A percentile compares a stretch with the other conserved stretches of the same genome.
Evolutionary conservation across 2,329 filamentous ascomycete genomes (phyloP).

Genomic region (Xylaria hypoxylon): DNA sequence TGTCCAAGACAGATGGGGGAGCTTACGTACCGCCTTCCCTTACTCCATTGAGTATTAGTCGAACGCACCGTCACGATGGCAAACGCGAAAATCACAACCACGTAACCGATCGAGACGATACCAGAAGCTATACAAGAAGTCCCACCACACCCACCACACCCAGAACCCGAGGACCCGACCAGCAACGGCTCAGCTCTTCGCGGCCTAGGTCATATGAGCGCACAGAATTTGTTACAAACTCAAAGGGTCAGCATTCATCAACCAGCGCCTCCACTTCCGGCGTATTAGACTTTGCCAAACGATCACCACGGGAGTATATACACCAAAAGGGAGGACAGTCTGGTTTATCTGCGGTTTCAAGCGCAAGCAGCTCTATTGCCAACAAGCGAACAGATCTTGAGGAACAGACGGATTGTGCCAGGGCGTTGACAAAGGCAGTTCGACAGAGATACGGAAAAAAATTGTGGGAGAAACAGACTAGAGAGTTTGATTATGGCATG

Average conservation of each 20-base stretch:
- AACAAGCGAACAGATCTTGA: neutral
- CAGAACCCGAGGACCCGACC: neutral
- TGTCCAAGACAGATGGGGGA: neutral
- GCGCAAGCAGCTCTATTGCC: neutral
- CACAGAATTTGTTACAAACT: neutral
- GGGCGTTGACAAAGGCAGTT: neutral
- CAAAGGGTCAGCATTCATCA: neutral
- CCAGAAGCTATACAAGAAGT: neutral
- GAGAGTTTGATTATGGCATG: neutral
- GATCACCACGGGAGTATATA: slow-evolving; percentile 4
- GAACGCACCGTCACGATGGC: neutral
- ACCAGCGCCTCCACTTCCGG: neutral
- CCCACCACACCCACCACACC: neutral
- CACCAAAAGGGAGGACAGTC: neutral
- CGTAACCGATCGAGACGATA: neutral
- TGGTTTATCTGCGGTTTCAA: neutral
- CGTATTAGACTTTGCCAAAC: neutral
- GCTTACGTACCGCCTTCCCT: neutral
- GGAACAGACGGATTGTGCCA: neutral
- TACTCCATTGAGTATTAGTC: neutral
- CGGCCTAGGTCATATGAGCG: too few relatives aligned
- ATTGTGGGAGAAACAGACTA: neutral
- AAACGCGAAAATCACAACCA: neutral
- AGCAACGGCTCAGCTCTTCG: neutral
- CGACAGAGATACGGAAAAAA: slow-evolving; percentile 1